These are phyloP conservation scores for Pseudonitzschia pungens DNA, from an alignment of 108 stramenopile genomes.

Conservation along the genomic window DNA sequence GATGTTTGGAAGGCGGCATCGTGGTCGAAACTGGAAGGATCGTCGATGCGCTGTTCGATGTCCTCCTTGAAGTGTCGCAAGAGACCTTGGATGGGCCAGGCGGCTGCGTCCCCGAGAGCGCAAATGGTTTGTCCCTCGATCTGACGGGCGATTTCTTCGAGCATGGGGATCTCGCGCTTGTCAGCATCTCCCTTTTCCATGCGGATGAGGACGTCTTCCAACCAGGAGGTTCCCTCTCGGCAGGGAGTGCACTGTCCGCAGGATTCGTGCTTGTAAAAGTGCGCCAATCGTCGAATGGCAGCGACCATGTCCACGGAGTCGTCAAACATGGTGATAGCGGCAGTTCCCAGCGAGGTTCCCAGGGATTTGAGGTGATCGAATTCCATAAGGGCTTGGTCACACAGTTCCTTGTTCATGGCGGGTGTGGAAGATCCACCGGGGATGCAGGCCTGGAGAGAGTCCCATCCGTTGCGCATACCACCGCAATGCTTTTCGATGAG, in stretches of 20 bases:
- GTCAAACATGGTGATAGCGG: constrained; percentile 99
- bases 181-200: constrained; percentile 99
- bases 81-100: constrained; percentile 99
- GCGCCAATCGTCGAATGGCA: constrained; percentile 97
- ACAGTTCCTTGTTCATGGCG: constrained; percentile 93
- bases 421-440: constrained; percentile 99
- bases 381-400: constrained; percentile 98
- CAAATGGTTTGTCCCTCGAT: constrained; percentile 99
- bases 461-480: constrained; percentile 99
- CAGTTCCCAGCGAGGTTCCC: constrained; percentile 97
- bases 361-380: constrained; percentile 96
- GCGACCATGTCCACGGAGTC: constrained; percentile 98
- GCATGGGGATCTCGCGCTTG: constrained; percentile 99
- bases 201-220: constrained; percentile 90
- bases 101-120: constrained; percentile 99
- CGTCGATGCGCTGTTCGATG: constrained; percentile 96
- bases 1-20: constrained; percentile 96
- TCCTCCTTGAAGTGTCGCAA: constrained; percentile 96
- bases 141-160: constrained; percentile 98
- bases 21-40: constrained; percentile 83
- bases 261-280: constrained; percentile 99
- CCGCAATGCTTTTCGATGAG: constrained; percentile 99
- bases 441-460: constrained; percentile 98
- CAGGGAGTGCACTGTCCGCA: constrained; percentile 99
- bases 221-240: constrained; percentile 95